Conservation (phyloP, 164 flowering plant species). For the Sextonia rubra region DNA sequence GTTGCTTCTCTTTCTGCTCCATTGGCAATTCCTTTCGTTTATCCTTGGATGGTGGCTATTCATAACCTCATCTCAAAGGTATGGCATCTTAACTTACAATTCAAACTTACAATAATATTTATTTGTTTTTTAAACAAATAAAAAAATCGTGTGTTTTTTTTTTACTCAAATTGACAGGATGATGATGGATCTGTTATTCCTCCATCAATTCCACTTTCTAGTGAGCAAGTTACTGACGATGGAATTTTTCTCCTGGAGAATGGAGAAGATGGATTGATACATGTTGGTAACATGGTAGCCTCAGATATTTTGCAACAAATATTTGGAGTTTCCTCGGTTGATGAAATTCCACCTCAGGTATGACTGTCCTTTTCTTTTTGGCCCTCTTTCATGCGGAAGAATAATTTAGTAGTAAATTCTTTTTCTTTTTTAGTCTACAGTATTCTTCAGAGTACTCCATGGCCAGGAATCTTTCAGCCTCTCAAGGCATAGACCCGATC, state of each 20-base stretch:
- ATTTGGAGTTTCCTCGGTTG: slow-evolving; percentile 63
- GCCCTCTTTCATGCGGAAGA: not conserved
- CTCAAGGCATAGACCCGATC: too few relatives aligned
- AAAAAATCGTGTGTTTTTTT: not conserved
- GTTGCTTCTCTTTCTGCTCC: slow-evolving; percentile 67
- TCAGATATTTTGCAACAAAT: slow-evolving; percentile 49
- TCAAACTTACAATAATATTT: not conserved
- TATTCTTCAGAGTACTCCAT: too few relatives aligned
- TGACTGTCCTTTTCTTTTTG: not conserved
- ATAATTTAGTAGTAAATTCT: not conserved
- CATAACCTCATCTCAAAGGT: slow-evolving; percentile 70
- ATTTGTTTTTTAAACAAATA: not conserved
- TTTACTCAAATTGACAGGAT: slow-evolving; percentile 41
- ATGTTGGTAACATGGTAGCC: slow-evolving; percentile 63
- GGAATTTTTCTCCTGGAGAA: slow-evolving; percentile 92
- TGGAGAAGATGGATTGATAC: slow-evolving; percentile 82
- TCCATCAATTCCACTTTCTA: slow-evolving; percentile 67
- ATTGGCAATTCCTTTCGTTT: slow-evolving; percentile 73
- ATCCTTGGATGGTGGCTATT: slow-evolving; percentile 81
- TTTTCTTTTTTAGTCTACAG: not conserved
- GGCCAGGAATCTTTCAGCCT: too few relatives aligned
- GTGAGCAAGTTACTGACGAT: slow-evolving; percentile 77
- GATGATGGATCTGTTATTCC: slow-evolving; percentile 52
- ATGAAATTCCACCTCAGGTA: slow-evolving; percentile 82
- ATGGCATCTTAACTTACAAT: slow-evolving; percentile 2